A percentile compares a stretch with the other conserved stretches of the same genome.
Evolutionary conservation across 331 rosid genomes (phyloP).

Genomic region (Malus hybrid): DNA sequence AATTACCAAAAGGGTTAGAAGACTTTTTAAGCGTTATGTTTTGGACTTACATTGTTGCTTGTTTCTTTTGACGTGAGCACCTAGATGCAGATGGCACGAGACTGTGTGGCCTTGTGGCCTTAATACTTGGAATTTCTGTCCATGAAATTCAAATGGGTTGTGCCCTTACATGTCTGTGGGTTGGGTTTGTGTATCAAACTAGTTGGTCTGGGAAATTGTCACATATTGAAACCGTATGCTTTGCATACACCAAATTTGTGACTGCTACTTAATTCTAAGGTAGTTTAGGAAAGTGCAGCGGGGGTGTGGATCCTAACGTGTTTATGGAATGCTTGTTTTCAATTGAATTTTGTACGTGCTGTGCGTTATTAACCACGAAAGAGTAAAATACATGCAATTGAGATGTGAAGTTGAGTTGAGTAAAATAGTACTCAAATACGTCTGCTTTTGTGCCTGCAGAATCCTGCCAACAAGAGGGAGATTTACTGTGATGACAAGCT

Average conservation of each 20-base stretch:
- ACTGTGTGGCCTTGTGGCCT: not conserved
- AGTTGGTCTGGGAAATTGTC: not conserved
- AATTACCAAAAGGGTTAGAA: not conserved
- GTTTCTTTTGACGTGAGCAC: not conserved
- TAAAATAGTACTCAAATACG: not conserved
- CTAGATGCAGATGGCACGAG: not conserved
- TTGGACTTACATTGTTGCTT: not conserved
- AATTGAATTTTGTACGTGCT: not conserved
- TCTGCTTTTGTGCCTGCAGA: conserved; percentile 17
- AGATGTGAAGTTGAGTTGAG: not conserved
- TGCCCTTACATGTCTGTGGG: not conserved
- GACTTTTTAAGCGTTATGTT: not conserved
- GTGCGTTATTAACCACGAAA: not conserved
- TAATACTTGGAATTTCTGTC: not conserved
- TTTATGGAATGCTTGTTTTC: not conserved
- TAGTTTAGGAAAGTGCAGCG: not conserved
- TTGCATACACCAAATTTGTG: not conserved
- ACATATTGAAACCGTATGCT: not conserved
- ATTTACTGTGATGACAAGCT: conserved; percentile 40
- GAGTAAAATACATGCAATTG: not conserved
- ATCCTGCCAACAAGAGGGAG: conserved; percentile 36
- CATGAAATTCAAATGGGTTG: not conserved
- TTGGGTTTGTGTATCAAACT: not conserved
- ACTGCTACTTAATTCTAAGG: not conserved
- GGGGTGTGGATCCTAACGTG: not conserved